Percentiles rank a stretch among this genome's conserved stretches.
These are phyloP conservation scores for Sporobolomyces phaffii DNA, from an alignment of 768 basidiomycete species.

Conservation along the genomic window DNA sequence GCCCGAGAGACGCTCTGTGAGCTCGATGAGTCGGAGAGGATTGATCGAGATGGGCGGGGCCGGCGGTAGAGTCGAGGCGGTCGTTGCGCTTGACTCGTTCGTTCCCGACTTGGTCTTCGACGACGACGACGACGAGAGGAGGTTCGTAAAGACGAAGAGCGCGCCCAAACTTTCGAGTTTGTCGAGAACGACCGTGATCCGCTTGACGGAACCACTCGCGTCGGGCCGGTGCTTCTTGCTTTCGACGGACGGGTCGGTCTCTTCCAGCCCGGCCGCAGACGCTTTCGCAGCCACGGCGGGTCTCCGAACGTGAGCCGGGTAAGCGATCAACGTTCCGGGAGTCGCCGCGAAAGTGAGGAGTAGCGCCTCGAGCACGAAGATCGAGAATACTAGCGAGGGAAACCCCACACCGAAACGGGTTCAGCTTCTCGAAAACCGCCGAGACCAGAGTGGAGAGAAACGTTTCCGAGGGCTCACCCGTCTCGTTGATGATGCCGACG, in stretches of 20 bases:
- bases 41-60: constrained; percentile 52
- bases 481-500: constrained; percentile 63
- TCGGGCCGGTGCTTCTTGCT: neutral
- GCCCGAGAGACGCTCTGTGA: constrained; percentile 79
- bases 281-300: neutral
- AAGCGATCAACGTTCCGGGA: constrained; percentile 69
- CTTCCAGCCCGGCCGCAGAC: neutral
- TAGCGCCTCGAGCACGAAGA: constrained; percentile 34
- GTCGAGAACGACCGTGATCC: constrained; percentile 80
- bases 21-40: constrained; percentile 79
- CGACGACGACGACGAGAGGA: constrained; percentile 54
- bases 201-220: constrained; percentile 47
- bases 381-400: neutral
- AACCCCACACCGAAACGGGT: neutral
- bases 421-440: no score
- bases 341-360: constrained; percentile 78
- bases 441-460: constrained; percentile 37
- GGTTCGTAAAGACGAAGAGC: constrained; percentile 82
- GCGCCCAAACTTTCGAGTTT: constrained; percentile 81
- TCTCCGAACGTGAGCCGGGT: constrained; percentile 60
- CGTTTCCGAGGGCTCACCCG: no score
- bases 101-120: no score
- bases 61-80: neutral
- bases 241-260: neutral
- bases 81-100: neutral